These are phyloP conservation scores for Filobasidium floriforme DNA, from an alignment of 768 basidiomycete genomes.

Conservation along the genomic window DNA sequence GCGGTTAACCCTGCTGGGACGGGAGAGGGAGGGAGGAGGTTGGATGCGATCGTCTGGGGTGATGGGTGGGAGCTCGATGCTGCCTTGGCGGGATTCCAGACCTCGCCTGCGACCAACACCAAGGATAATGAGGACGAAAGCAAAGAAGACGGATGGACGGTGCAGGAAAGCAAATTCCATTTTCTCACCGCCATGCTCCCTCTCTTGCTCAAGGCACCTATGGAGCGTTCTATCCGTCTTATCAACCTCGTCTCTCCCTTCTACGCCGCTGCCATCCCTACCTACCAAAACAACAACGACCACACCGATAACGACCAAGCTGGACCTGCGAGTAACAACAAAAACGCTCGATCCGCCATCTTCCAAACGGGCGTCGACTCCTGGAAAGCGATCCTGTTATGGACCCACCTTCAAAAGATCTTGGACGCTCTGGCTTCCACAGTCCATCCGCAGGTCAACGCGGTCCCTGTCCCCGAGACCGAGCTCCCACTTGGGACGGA, in stretches of 20 bases:
- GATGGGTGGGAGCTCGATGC: slow-evolving; percentile 36
- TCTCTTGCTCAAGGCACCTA: slow-evolving; percentile 67
- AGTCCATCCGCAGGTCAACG: slow-evolving; percentile 23
- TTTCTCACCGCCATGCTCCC: slow-evolving; percentile 73
- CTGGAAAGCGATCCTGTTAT: slow-evolving; percentile 42
- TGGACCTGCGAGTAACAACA: slow-evolving; percentile 23
- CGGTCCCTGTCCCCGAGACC: slow-evolving; percentile 7
- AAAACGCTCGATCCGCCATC: slow-evolving; percentile 50
- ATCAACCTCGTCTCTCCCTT: slow-evolving; percentile 79
- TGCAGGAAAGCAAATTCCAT: slow-evolving; percentile 53
- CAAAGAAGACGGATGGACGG: slow-evolving; percentile 28
- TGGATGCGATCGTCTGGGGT: slow-evolving; percentile 43
- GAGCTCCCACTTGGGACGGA: background rate
- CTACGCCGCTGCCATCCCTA: slow-evolving; percentile 67
- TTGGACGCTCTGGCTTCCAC: slow-evolving; percentile 69
- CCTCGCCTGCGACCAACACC: background rate
- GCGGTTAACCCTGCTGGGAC: slow-evolving; percentile 28
- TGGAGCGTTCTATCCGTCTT: slow-evolving; percentile 85
- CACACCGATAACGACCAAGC: slow-evolving; percentile 35
- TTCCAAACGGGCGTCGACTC: slow-evolving; percentile 48
- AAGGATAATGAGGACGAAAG: background rate
- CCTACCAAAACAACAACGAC: slow-evolving; percentile 25
- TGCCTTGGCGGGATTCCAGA: slow-evolving; percentile 5
- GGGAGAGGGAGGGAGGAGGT: slow-evolving; percentile 36
- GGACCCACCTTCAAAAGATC: slow-evolving; percentile 73